A percentile compares a stretch with the other conserved stretches of the same genome.
Evolutionary conservation across 2,329 filamentous ascomycete genomes (phyloP).

Genomic region (Gnomoniopsis smithogilvyi): DNA sequence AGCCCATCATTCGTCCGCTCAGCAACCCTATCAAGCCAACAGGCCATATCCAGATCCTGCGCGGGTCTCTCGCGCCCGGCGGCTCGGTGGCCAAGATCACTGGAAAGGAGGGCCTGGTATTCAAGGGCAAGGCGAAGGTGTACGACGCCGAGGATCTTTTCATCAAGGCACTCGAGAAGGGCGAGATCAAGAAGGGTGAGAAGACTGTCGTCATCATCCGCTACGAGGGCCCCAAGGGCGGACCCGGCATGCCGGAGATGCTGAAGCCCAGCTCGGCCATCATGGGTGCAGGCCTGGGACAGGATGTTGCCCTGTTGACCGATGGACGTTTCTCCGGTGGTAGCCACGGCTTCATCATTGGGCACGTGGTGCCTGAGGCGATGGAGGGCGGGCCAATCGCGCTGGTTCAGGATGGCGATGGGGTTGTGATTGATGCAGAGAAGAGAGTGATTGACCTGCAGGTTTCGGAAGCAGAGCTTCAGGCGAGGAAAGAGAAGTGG

Average conservation of each 20-base stretch:
- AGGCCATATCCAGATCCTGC: slow-evolving; percentile 85
- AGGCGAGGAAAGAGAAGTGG: slow-evolving; percentile 56
- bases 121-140: slow-evolving; percentile 76
- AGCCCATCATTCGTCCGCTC: slow-evolving; percentile 78
- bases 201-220: slow-evolving; percentile 89
- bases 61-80: slow-evolving; percentile 78
- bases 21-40: slow-evolving; percentile 82
- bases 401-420: slow-evolving; percentile 76
- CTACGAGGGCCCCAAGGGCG: slow-evolving; percentile 91
- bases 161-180: slow-evolving; percentile 71
- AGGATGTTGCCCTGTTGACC: slow-evolving; percentile 71
- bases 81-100: slow-evolving; percentile 93
- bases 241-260: slow-evolving; percentile 94
- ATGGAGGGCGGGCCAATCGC: slow-evolving; percentile 83
- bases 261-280: slow-evolving; percentile 89
- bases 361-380: slow-evolving; percentile 84
- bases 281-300: slow-evolving; percentile 82
- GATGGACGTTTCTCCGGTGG: slow-evolving; percentile 78
- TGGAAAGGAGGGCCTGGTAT: slow-evolving; percentile 83
- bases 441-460: slow-evolving; percentile 65
- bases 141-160: slow-evolving; percentile 83
- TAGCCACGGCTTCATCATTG: slow-evolving; percentile 82
- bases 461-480: slow-evolving; percentile 63
- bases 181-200: slow-evolving; percentile 77
- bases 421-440: slow-evolving; percentile 79